Evolutionary conservation across 2,329 filamentous ascomycete genomes (phyloP), one percentile per base, ranked within the genome.

Genomic region (Calonectria hongkongensis): DNA sequence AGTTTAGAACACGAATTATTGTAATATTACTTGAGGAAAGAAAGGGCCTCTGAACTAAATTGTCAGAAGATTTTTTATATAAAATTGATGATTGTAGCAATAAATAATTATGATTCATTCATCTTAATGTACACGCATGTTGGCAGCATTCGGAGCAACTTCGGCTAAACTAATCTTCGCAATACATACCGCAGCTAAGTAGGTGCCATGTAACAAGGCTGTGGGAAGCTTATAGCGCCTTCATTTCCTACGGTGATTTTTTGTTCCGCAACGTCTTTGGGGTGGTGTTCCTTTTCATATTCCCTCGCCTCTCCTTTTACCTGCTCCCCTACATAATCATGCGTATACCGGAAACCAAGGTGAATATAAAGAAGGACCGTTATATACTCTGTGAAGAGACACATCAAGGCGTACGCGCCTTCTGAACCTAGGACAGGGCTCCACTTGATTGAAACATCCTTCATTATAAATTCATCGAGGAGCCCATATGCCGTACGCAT

Each of bases 351-450:
- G 10, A 62, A 62, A 2, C 58, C 58, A 13, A 62, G 58, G 16
- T 62, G 58, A 30, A 62, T 39, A 27, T 62, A 62, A 28, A 62
- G 43, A 5, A 62, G 39, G 18, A 45, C 15, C 12, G 58, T 30
- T 2, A 62, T 30, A n/a, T 62, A 62, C 16, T 62, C 58, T 28
- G 58, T 62, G 13, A 45, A 43, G 16, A 62, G 43, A n/a, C 58
- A 62, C 58, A 62, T 62, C 12, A 62, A 15, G 10, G 36, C 58
- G 7, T 62, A 62, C 4, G 58, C 36, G 16, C 58, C 41, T 41
- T 27, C 41, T 30, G 39, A 41, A 8, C 58, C 58, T 15, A 45
- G 18, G 2, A 62, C 41, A 2, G 58, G 58, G 30, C 58, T 45
- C 58, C 58, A 62, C 21, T 45, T 41, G 8, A 36, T 45, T 16